phyloP scores from a whole-genome alignment of 805 yeast genomes.

The Metschnikowia peoriensis region DNA sequence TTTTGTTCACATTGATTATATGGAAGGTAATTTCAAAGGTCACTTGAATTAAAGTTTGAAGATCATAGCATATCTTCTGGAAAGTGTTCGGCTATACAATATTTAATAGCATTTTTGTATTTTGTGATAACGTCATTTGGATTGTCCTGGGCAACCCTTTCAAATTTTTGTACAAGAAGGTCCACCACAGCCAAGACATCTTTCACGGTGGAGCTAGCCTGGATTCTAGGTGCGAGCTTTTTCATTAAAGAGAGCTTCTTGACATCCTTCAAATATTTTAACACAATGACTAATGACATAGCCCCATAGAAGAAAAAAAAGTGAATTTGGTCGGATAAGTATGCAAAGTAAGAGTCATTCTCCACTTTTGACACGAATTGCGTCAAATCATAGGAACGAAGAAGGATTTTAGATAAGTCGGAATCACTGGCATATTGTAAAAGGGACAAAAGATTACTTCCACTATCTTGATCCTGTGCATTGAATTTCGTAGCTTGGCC shows the following conservation, averaged over 20 bases:
- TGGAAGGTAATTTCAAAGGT: constrained; percentile 44
- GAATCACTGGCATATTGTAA: constrained; percentile 25
- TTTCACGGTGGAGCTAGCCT: neutral
- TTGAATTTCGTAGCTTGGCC: neutral
- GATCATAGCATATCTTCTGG: constrained; percentile 1
- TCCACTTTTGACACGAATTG: constrained; percentile 40
- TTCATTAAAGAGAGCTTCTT: constrained; percentile 10
- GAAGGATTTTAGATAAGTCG: constrained; percentile 34
- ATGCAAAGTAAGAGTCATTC: constrained; percentile 60
- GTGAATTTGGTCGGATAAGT: constrained; percentile 69
- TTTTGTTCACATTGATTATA: constrained; percentile 74
- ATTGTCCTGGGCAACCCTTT: constrained; percentile 27
- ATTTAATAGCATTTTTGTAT: constrained; percentile 25
- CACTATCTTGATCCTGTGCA: constrained; percentile 13
- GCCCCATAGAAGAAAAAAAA: constrained; percentile 47
- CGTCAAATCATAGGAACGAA: constrained; percentile 43
- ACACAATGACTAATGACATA: constrained; percentile 31
- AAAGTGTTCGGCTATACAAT: constrained; percentile 10
- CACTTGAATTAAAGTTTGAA: constrained; percentile 27
- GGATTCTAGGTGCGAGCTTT: neutral
- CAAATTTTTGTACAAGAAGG: constrained; percentile 27
- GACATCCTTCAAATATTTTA: constrained; percentile 13
- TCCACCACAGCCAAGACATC: constrained; percentile 17
- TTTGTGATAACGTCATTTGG: constrained; percentile 30
- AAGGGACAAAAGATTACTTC: constrained; percentile 23